A percentile compares a stretch with the other conserved stretches of the same genome.
Evolutionary conservation across 805 yeast genomes (phyloP).

Genomic region (Yarrowia porcina): DNA sequence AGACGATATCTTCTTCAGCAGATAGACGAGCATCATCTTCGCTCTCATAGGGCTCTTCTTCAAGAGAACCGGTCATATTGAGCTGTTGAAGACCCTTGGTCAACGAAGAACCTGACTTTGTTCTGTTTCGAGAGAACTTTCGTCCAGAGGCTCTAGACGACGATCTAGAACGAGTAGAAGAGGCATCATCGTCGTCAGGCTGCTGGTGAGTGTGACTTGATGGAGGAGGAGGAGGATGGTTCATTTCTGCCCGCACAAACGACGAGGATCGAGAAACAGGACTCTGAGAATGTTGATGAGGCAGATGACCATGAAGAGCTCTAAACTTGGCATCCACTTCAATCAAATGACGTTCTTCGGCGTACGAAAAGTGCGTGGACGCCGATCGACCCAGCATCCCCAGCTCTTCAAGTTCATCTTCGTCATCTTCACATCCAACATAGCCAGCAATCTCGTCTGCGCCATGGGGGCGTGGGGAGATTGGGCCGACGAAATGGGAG

Average conservation of each 20-base stretch:
- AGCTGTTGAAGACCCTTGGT: constrained; percentile 10
- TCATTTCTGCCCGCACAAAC: constrained; percentile 27
- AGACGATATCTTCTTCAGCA: constrained; percentile 4
- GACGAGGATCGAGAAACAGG: constrained; percentile 25
- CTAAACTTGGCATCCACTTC: constrained; percentile 66
- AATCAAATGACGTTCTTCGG: constrained; percentile 60
- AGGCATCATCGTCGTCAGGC: not conserved
- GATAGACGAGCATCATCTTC: constrained; percentile 6
- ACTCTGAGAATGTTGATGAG: constrained; percentile 1
- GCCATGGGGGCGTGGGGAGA: not conserved
- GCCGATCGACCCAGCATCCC: constrained; percentile 25
- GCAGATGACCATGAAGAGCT: constrained; percentile 40
- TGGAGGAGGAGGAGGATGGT: constrained; percentile 28
- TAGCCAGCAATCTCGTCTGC: constrained; percentile 16
- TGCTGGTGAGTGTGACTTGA: constrained; percentile 16
- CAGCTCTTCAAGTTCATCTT: constrained; percentile 27
- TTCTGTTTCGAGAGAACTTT: not conserved
- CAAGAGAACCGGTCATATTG: constrained; percentile 12
- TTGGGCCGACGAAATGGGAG: constrained; percentile 14
- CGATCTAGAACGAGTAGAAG: not conserved
- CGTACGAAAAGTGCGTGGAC: constrained; percentile 51
- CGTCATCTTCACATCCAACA: constrained; percentile 27
- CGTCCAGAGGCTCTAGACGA: constrained; percentile 6
- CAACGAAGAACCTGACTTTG: not conserved
- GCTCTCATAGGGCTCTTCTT: constrained; percentile 17